These are phyloP conservation scores for Eimeria tenella DNA, from an alignment of 169 alveolate genomes.

Conservation along the genomic window DNA sequence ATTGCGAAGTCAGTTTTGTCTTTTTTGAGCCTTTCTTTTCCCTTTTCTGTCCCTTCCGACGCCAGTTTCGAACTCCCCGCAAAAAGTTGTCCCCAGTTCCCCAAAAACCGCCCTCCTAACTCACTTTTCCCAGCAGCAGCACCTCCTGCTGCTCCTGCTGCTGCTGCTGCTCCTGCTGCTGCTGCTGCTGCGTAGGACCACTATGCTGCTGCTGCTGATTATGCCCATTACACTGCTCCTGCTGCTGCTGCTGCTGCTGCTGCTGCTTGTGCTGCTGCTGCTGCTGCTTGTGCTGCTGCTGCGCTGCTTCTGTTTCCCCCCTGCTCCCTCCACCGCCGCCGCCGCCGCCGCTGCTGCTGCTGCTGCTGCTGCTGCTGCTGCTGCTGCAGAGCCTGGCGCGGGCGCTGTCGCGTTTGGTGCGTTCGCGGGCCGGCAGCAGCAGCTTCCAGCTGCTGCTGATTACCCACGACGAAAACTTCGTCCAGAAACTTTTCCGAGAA, in stretches of 20 bases:
- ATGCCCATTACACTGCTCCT: not conserved
- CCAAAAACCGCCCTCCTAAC: too few species aligned
- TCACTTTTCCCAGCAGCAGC: too few species aligned
- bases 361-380: not conserved
- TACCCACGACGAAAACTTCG: constrained; percentile 99
- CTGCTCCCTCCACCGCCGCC: not conserved
- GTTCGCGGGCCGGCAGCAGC: constrained; percentile 75
- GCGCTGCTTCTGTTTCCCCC: not conserved
- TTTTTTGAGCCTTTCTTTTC: too few species aligned
- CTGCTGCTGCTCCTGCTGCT: not conserved
- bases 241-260: not conserved
- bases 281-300: not conserved
- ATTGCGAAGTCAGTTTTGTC: constrained; percentile 94
- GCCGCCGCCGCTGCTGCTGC: not conserved
- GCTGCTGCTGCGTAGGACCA: not conserved
- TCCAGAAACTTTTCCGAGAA: constrained; percentile 79
- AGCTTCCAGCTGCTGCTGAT: constrained; percentile 89
- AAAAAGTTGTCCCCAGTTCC: too few species aligned
- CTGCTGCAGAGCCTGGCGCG: constrained; percentile 66
- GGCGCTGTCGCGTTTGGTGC: constrained; percentile 83
- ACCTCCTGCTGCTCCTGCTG: not conserved
- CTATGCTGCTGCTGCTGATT: not conserved
- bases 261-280: too few species aligned
- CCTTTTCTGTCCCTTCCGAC: too few species aligned
- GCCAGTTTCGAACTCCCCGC: too few species aligned